These are phyloP conservation scores for Prunella vulgaris DNA, from an alignment of 257 asterid genomes.

Conservation along the genomic window DNA sequence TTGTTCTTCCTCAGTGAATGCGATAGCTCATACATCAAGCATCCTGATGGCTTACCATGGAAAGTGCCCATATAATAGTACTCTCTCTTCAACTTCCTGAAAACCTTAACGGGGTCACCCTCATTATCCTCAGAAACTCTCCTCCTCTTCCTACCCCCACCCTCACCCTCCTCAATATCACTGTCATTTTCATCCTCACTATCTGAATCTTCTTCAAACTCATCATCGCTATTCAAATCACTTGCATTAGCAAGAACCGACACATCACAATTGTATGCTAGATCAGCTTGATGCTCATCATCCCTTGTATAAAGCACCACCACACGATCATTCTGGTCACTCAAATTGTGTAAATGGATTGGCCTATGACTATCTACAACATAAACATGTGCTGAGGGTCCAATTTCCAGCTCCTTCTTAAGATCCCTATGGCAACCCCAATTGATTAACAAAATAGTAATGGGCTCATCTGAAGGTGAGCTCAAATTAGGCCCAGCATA, in stretches of 20 bases:
- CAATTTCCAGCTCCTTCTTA: slow-evolving; percentile 50
- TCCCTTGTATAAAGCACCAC: slow-evolving; percentile 81
- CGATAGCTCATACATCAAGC: slow-evolving; percentile 90
- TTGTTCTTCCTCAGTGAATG: slow-evolving; percentile 72
- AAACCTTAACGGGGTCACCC: slow-evolving; percentile 62
- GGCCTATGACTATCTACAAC: slow-evolving; percentile 98
- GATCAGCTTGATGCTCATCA: slow-evolving; percentile 78
- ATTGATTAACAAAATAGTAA: slow-evolving; percentile 76
- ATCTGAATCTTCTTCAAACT: slow-evolving; percentile 62
- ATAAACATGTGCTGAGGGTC: slow-evolving; percentile 63
- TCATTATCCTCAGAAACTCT: slow-evolving; percentile 42
- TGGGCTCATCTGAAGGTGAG: slow-evolving; percentile 48
- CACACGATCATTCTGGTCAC: slow-evolving; percentile 64
- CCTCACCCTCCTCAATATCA: slow-evolving; percentile 53
- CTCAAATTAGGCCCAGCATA: slow-evolving; percentile 59
- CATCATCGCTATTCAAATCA: slow-evolving; percentile 80
- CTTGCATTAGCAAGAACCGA: slow-evolving; percentile 82
- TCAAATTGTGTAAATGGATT: slow-evolving; percentile 84
- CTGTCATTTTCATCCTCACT: slow-evolving; percentile 61
- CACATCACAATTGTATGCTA: slow-evolving; percentile 77
- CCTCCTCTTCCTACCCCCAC: slow-evolving; percentile 58
- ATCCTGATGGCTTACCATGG: slow-evolving; percentile 97
- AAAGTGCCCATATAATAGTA: slow-evolving; percentile 85
- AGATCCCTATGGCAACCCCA: slow-evolving; percentile 99
- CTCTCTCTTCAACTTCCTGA: slow-evolving; percentile 63